A percentile compares a stretch with the other conserved stretches of the same genome.
Conservation (phyloP, 2,329 filamentous ascomycete genomes). For the Trichoderma citrinoviride region DNA sequence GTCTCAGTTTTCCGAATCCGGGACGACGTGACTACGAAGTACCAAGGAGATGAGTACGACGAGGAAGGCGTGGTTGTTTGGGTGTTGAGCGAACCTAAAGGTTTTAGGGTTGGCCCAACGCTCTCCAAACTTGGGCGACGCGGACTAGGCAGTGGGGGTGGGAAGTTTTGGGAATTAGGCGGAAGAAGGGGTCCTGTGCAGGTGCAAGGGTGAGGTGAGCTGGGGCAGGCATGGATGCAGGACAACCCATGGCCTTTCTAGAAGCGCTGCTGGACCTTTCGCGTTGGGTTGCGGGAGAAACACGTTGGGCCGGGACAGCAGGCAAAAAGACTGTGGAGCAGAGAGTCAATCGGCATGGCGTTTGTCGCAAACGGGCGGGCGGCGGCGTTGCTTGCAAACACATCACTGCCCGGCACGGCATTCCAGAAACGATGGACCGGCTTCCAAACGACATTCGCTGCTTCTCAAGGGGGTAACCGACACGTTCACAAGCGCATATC, state of each 20-base stretch:
- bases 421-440: constrained; percentile 16
- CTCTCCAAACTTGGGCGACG: constrained; percentile 18
- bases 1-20: neutral
- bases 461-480: constrained; percentile 6
- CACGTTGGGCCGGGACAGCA: constrained; percentile 21
- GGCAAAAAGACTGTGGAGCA: constrained; percentile 17
- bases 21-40: neutral
- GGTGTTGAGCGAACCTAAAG: constrained; percentile 16
- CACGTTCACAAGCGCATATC: constrained; percentile 12
- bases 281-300: constrained; percentile 19
- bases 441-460: constrained; percentile 2
- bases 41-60: constrained; percentile 5
- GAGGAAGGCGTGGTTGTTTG: constrained; percentile 8
- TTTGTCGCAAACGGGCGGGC: constrained; percentile 15
- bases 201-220: constrained; percentile 16
- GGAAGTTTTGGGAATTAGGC: constrained; percentile 17
- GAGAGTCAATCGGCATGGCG: constrained; percentile 3
- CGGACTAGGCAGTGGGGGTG: constrained; percentile 18
- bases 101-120: constrained; percentile 21
- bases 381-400: constrained; percentile 20
- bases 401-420: constrained; percentile 17
- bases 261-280: constrained; percentile 17
- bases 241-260: constrained; percentile 22
- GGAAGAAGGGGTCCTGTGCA: constrained; percentile 19
- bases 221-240: constrained; percentile 11